Evolutionary conservation across 352 stramenopile species (phyloP), one percentile per base, ranked within the genome.

Genomic region (Phytopythium ostracodes): DNA sequence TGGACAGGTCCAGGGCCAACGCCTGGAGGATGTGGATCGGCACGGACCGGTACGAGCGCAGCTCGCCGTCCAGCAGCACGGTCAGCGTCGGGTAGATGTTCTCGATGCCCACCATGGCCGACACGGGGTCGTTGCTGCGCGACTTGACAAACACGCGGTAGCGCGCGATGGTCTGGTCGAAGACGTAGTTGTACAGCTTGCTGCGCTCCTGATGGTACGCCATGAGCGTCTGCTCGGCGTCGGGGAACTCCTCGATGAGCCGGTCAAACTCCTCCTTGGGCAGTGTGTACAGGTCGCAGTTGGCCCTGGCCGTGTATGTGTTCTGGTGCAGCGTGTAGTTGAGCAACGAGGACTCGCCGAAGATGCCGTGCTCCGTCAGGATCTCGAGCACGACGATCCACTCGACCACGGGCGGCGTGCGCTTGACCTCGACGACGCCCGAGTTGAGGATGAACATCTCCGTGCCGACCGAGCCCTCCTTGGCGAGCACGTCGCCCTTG

Each of bases 371-470:
- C 62, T 88, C 74, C 0, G 79, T 91, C 18, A 93, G 57, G 4
- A 93, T 72, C 71, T 93, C 84, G 14, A 92, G 70, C 24, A 93
- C 81, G 18, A 93, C 77, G 44, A 88, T 76, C 79, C 78, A 91
- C 36, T 83, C 70, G 7, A 75, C 63, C 54, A 74, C 70, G 7
- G 71, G 62, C 9, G 79, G 67, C 2, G 75, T 87, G 20, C 84
- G 84, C 38, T 84, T 70, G 20, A 90, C 75, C 63, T 91, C 84
- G 38, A 93, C 77, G 35, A 93, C 69, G 0, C 84, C 84, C 12
- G 81, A 79, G 57, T 91, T 92, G 5, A 93, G 65, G 33, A 93
- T 92, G 44, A 88, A 93, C 81, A 93, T 92, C 57, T 93, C 84
- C 0, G 78, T 91, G 20, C 84, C 84, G 5, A 93, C 76, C 4